Conservation (phyloP, 2,329 filamentous ascomycete species). For the Xylaria sp. region DNA sequence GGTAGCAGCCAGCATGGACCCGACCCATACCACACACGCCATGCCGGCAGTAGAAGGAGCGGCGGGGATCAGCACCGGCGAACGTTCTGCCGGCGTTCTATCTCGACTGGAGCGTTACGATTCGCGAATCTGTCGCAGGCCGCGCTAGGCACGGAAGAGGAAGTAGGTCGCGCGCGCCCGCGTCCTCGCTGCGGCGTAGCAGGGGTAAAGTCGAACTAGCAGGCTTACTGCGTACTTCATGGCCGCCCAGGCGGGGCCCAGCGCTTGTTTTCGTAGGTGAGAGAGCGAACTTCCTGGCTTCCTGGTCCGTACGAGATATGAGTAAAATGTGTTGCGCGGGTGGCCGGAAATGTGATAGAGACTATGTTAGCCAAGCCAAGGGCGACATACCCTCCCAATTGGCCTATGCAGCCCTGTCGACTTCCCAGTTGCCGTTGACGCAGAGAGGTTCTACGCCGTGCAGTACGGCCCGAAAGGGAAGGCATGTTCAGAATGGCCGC, state of each 20-base stretch:
- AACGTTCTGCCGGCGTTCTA: conserved; percentile 1
- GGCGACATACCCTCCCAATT: no score
- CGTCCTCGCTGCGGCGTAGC: background rate
- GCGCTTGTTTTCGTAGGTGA: conserved; percentile 10
- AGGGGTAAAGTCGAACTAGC: no score
- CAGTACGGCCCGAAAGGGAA: conserved; percentile 20
- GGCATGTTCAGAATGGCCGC: background rate
- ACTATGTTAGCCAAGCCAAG: background rate
- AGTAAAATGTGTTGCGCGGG: background rate
- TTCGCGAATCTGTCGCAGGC: conserved; percentile 6
- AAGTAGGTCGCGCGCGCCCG: background rate
- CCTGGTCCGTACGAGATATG: no score
- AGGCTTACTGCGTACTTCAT: no score
- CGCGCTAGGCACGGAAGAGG: conserved; percentile 8
- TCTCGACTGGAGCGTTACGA: background rate
- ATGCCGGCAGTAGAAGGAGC: background rate
- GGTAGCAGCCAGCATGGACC: background rate
- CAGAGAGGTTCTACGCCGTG: conserved; percentile 1
- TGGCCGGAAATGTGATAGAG: background rate
- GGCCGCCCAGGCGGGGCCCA: no score
- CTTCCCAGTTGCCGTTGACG: no score
- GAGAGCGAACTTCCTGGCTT: background rate
- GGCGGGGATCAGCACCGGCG: conserved; percentile 3
- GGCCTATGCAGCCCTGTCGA: no score
- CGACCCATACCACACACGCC: background rate